Evolutionary conservation across 2,329 filamentous ascomycete genomes (phyloP), one percentile per base, ranked within the genome.

Genomic region (Trichoderma gracile): DNA sequence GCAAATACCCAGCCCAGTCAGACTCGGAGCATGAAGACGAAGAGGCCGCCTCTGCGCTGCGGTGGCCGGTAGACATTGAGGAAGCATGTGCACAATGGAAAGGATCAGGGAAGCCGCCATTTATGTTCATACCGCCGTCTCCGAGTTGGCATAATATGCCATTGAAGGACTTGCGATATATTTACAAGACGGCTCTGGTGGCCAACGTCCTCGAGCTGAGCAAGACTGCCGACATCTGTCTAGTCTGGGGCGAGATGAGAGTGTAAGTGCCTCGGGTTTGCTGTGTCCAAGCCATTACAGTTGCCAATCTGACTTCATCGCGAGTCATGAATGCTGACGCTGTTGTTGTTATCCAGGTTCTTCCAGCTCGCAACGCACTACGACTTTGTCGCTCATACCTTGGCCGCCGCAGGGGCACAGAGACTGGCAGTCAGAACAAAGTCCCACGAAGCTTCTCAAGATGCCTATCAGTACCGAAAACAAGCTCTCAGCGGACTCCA

Each of bases 321-420:
- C 23, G 12, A 43, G 27, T 12, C n/a, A 5, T 6, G 5, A 3
- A 14, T n/a, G 33, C 57, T 60, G 46, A 60, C 46, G 6, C 10
- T 27, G 21, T 19, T 57, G 15, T 12, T 14, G 27, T 33, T 52
- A 30, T 21, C n/a, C 33, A 61, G 58, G n/a, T n/a, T 53, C 1
- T 61, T 61, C 5, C 58, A 61, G 17, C 47, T 61, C 14, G 58
- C 58, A 53, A 52, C 58, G 8, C 38, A 33, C 14, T 61, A 33
- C 58, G 58, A 61, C 58, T 61, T 53, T 53, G 58, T 61, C 15
- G 58, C 58, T 6, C 47, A 61, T 33, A 61, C 58, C 58, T 33
- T 61, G 58, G 58, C 58, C 10, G 58, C 58, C 17, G 52, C 58
- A 19, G 52, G 47, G 1, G 58, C 58, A n/a, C 58, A 61, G 9